phyloP scores from a whole-genome alignment of 2,329 filamentous ascomycete genomes.

The Nemania diffusa region DNA sequence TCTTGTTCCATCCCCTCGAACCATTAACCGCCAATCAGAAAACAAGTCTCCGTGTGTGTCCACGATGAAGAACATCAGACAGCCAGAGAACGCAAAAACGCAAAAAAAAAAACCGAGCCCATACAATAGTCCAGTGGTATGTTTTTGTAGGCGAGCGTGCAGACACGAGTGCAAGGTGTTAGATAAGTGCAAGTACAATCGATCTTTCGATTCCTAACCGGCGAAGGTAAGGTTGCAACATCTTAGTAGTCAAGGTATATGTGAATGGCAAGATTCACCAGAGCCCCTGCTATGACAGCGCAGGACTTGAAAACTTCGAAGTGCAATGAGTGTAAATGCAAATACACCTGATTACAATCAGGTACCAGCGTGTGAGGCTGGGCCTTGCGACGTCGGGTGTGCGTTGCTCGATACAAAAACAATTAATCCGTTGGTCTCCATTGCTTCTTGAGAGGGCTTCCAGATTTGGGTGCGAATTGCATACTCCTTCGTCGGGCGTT shows the following conservation, averaged over 20 bases:
- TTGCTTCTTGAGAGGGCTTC: conserved; percentile 73
- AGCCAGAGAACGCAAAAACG: conserved; percentile 16
- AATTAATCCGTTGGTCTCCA: conserved; percentile 54
- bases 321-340: conserved; percentile 25
- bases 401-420: conserved; percentile 8
- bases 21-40: not conserved
- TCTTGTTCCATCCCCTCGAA: not conserved
- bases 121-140: conserved; percentile 10
- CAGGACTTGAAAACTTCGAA: conserved; percentile 15
- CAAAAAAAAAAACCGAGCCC: conserved; percentile 5
- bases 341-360: conserved; percentile 13
- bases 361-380: conserved; percentile 12
- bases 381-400: conserved; percentile 18
- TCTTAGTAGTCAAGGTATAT: conserved; percentile 13
- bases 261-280: conserved; percentile 19
- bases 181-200: conserved; percentile 19
- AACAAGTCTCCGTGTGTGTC: not conserved
- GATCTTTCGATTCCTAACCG: conserved; percentile 17
- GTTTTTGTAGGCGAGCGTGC: conserved; percentile 4
- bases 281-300: conserved; percentile 20
- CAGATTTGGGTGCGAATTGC: conserved; percentile 79
- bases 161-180: conserved; percentile 13
- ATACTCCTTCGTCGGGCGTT: conserved; percentile 80
- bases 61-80: not conserved
- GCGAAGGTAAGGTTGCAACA: conserved; percentile 28